A percentile compares a stretch with the other conserved stretches of the same genome.
These are phyloP conservation scores for Gomphus bonarii DNA, from an alignment of 1,284 basidiomycete species.

Conservation along the genomic window DNA sequence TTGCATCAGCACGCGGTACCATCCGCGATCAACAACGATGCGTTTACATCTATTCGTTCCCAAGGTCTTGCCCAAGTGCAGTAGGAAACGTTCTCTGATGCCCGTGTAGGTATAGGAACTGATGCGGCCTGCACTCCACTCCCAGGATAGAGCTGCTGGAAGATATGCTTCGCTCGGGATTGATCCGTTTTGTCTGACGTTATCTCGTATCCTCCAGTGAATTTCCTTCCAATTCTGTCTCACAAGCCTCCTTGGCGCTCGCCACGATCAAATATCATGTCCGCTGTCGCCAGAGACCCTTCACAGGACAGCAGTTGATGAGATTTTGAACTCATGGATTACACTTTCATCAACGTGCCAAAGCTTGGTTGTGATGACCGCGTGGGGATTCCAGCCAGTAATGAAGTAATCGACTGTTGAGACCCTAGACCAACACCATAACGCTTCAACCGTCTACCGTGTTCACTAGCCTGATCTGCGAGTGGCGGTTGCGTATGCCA, in stretches of 20 bases:
- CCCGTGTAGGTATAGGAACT: background rate
- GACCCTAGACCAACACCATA: background rate
- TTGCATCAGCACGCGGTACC: too few species aligned
- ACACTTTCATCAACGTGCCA: background rate
- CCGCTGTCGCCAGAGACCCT: background rate
- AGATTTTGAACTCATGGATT: background rate
- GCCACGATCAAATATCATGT: background rate
- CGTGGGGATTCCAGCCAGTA: background rate
- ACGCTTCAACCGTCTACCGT: too few species aligned
- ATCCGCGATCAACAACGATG: too few species aligned
- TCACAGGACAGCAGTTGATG: background rate
- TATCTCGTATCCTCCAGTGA: background rate
- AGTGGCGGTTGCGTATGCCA: background rate
- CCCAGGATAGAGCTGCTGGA: background rate
- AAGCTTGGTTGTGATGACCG: background rate
- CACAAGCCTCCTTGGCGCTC: background rate
- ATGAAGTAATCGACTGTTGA: background rate
- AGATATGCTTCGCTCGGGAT: background rate
- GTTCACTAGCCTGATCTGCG: background rate
- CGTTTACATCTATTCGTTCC: background rate
- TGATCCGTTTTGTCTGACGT: background rate
- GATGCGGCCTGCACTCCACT: background rate
- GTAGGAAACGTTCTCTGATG: background rate
- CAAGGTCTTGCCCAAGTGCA: background rate
- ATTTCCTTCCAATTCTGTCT: background rate